Conservation (phyloP, 306 rosid genomes). For the Glycyrrhiza uralensis region DNA sequence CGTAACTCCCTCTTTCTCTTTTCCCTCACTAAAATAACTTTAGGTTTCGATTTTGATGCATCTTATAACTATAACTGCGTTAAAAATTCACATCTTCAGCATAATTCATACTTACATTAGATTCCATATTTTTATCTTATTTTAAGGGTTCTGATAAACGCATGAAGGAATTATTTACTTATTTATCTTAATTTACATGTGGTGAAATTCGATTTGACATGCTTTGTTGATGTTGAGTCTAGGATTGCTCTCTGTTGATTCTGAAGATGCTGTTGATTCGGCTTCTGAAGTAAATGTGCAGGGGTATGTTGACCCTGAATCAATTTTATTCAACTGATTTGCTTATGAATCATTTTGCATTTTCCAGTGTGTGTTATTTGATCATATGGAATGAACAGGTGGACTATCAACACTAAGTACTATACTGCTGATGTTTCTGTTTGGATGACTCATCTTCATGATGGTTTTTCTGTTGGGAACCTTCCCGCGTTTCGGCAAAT, state of each 20-base stretch:
- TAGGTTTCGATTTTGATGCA: background rate
- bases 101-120: background rate
- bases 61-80: too few relatives aligned
- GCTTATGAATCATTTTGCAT: background rate
- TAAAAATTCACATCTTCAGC: background rate
- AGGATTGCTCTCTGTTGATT: slow-evolving; percentile 67
- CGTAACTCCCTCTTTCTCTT: slow-evolving; percentile 38
- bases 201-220: slow-evolving; percentile 2
- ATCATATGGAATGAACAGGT: slow-evolving; percentile 44
- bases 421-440: slow-evolving; percentile 80
- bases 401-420: slow-evolving; percentile 77
- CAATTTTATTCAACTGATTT: background rate
- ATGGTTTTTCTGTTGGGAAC: slow-evolving; percentile 48
- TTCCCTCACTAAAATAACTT: background rate
- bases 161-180: background rate
- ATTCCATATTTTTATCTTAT: background rate
- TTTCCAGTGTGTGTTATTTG: background rate
- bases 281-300: slow-evolving; percentile 51
- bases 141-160: background rate
- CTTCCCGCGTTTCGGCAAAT: slow-evolving; percentile 47
- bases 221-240: slow-evolving; percentile 15
- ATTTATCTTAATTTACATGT: background rate
- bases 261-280: slow-evolving; percentile 60
- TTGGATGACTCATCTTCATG: slow-evolving; percentile 66
- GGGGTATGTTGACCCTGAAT: slow-evolving; percentile 45